A percentile compares a stretch with the other conserved stretches of the same genome.
These are phyloP conservation scores for Acorus gramineus DNA, from an alignment of 106 monocot genomes.

Conservation along the genomic window DNA sequence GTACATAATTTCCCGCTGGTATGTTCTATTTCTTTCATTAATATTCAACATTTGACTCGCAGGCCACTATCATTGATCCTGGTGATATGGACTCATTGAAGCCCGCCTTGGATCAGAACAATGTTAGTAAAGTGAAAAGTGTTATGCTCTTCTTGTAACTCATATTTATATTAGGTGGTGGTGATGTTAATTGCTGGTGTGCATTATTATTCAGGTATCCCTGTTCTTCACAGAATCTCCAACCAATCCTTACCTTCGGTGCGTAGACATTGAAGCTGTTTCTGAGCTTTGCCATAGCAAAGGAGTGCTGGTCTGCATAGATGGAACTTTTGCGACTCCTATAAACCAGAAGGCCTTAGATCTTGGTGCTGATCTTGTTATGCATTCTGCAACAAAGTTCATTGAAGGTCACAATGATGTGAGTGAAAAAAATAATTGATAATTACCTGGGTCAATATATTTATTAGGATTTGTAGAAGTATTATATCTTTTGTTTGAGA, in stretches of 20 bases:
- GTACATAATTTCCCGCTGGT: too few relatives aligned
- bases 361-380: constrained; percentile 85
- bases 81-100: constrained; percentile 67
- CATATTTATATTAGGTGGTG: background rate
- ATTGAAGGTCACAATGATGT: constrained; percentile 98
- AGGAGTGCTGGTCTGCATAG: constrained; percentile 87
- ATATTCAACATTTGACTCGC: constrained; percentile 8
- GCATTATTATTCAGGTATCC: constrained; percentile 43
- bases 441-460: too few relatives aligned
- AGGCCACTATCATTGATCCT: constrained; percentile 86
- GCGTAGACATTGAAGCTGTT: constrained; percentile 80
- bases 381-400: constrained; percentile 93
- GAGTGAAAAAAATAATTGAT: constrained; percentile 17
- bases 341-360: constrained; percentile 91
- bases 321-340: constrained; percentile 94
- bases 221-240: constrained; percentile 98
- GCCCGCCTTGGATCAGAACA: constrained; percentile 57
- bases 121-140: constrained; percentile 29
- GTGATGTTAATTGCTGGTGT: background rate
- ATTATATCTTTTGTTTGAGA: too few relatives aligned
- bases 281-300: constrained; percentile 81
- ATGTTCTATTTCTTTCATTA: background rate
- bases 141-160: background rate
- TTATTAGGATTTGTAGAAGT: too few relatives aligned
- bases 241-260: constrained; percentile 93